Evolutionary conservation across 805 yeast genomes (phyloP), one percentile per base, ranked within the genome.

Genomic region (Gaillardinia entomophila): DNA sequence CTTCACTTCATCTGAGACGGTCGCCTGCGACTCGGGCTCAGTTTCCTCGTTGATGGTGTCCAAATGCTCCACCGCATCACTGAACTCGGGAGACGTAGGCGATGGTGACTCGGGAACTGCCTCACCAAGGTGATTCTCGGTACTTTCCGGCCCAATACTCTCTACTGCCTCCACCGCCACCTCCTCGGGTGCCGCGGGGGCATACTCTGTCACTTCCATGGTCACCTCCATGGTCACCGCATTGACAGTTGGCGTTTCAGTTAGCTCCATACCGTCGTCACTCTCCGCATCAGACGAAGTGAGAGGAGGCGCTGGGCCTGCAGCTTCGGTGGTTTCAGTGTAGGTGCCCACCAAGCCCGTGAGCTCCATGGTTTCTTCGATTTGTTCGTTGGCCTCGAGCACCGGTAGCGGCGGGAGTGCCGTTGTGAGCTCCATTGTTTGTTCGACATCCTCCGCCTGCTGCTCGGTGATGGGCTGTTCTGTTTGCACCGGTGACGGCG

Each of bases 331-430:
- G n/a, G n/a, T n/a, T n/a, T n/a, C n/a, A n/a, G n/a, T n/a, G n/a
- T n/a, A n/a, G n/a, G n/a, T n/a, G n/a, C n/a, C n/a, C n/a, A n/a
- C n/a, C n/a, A 38, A 39, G n/a, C 30, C 45, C 17, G 51, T 46
- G 13, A 46, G 30, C 16, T 46, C 51, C 51, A 46, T 46, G 7
- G 38, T 45, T 20, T 33, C 45, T 17, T 40, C 36, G n/a, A n/a
- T n/a, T 11, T 24, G 12, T 22, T 18, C 13, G 23, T 15, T 4
- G n/a, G 25, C 10, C 19, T 16, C 19, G 12, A 30, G 30, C n/a
- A 17, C 17, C 14, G 27, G 12, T 13, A 29, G 30, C 7, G 33
- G 17, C 7, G 40, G 30, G 31, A 32, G 27, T 16, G 28, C 39
- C 39, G 32, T 32, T 1, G 46, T 37, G 12, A 42, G 26, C 8